phyloP scores from a whole-genome alignment of 169 alveolate genomes.

The Plasmodium adleri region DNA sequence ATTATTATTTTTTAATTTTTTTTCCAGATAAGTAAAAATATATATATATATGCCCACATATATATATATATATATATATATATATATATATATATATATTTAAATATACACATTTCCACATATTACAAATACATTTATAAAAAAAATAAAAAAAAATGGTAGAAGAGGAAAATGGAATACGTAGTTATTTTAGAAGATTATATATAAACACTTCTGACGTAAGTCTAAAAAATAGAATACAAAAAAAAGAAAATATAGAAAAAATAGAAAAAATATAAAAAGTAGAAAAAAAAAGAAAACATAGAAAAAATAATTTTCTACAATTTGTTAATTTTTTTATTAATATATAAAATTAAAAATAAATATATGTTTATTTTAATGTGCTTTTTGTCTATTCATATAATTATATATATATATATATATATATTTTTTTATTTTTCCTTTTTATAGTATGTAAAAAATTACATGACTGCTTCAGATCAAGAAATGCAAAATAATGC shows the following conservation, averaged over 20 bases:
- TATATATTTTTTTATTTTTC: not conserved
- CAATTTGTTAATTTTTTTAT: not conserved
- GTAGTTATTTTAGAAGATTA: constrained; percentile 53
- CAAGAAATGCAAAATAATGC: constrained; percentile 76
- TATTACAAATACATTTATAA: not conserved
- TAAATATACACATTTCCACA: not conserved
- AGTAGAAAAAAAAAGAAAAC: too few species aligned
- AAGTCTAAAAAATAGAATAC: constrained; percentile 17
- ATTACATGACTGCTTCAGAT: constrained; percentile 70
- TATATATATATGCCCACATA: too few species aligned
- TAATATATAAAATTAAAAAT: not conserved
- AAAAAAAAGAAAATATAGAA: too few species aligned
- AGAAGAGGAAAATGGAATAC: constrained; percentile 43
- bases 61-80: too few species aligned
- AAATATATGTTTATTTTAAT: constrained; percentile 2
- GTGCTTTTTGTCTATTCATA: not conserved
- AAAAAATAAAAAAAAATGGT: constrained; percentile 41
- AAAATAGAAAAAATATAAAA: too few species aligned
- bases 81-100: too few species aligned
- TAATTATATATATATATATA: too few species aligned
- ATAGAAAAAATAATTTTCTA: not conserved
- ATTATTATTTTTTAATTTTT: too few species aligned
- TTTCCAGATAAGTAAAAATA: too few species aligned
- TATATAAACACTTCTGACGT: constrained; percentile 57
- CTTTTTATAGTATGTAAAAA: constrained; percentile 42